These are phyloP conservation scores for Aspergillus transmontanensis DNA, from an alignment of 2,329 filamentous ascomycete species.

Conservation along the genomic window DNA sequence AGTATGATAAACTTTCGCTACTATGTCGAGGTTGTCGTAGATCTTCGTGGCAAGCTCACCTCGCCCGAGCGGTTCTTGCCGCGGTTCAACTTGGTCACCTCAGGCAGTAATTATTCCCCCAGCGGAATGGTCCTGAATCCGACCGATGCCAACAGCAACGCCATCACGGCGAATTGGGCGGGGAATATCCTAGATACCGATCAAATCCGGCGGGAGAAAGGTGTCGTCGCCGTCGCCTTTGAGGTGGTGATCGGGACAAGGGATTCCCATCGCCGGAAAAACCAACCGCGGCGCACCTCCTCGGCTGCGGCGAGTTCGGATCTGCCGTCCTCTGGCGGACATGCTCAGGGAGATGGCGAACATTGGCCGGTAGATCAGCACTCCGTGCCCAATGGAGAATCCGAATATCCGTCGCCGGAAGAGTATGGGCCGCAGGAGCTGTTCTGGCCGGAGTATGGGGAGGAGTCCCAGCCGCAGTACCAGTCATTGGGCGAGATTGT, in stretches of 20 bases:
- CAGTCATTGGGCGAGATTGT: constrained; percentile 28
- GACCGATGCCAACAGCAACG: constrained; percentile 35
- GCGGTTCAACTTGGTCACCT: constrained; percentile 54
- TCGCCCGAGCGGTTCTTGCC: constrained; percentile 69
- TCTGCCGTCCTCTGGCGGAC: constrained; percentile 23
- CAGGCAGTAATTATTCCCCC: constrained; percentile 48
- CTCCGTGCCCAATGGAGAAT: constrained; percentile 19
- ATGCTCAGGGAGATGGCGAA: constrained; percentile 28
- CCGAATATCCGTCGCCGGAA: constrained; percentile 30
- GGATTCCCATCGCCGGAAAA: constrained; percentile 66
- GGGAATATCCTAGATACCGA: constrained; percentile 84
- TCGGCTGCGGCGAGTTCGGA: constrained; percentile 35
- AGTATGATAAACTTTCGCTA: constrained; percentile 96
- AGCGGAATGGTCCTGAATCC: constrained; percentile 38
- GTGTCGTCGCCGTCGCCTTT: constrained; percentile 83
- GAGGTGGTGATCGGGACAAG: constrained; percentile 85
- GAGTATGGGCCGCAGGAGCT: constrained; percentile 25
- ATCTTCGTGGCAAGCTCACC: constrained; percentile 83
- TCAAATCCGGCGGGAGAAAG: constrained; percentile 81
- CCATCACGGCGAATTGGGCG: constrained; percentile 45
- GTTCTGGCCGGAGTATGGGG: constrained; percentile 33
- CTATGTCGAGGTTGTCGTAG: constrained; percentile 87
- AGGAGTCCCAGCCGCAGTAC: constrained; percentile 24
- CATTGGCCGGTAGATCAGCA: constrained; percentile 28
- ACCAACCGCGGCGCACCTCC: constrained; percentile 37